Percentiles rank a stretch among this genome's conserved stretches.
Conservation (phyloP, 2,329 filamentous ascomycete species). For the Penicillium griseofulvum region DNA sequence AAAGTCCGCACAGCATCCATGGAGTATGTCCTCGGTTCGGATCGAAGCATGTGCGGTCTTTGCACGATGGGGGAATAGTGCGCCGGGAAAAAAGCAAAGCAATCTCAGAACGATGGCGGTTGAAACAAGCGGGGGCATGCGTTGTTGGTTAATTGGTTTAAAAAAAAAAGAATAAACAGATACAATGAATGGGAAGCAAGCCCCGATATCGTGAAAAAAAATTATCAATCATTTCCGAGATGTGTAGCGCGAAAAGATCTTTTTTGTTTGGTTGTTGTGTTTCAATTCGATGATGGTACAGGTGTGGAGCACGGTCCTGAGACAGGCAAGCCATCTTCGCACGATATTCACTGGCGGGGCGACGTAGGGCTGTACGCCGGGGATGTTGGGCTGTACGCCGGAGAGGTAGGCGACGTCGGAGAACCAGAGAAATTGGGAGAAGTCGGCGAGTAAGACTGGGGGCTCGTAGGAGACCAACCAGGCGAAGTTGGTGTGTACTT, state of each 20-base stretch:
- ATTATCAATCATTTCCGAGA: conserved; percentile 42
- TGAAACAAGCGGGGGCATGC: conserved; percentile 19
- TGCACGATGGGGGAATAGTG: neutral
- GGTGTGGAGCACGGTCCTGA: conserved; percentile 29
- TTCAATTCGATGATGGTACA: conserved; percentile 39
- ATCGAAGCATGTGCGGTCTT: conserved; percentile 13
- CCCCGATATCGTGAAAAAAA: conserved; percentile 33
- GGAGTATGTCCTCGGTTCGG: conserved; percentile 12
- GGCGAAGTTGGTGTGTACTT: conserved; percentile 58
- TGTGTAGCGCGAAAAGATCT: conserved; percentile 37
- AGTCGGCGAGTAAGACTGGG: conserved; percentile 51
- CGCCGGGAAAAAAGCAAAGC: conserved; percentile 21
- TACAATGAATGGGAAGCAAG: conserved; percentile 32
- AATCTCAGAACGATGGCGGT: conserved; percentile 31
- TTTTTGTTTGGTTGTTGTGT: conserved; percentile 33
- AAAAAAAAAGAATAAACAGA: conserved; percentile 26
- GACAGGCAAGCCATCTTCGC: conserved; percentile 19
- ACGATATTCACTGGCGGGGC: conserved; percentile 40
- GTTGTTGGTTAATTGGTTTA: conserved; percentile 3
- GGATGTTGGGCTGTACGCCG: conserved; percentile 46
- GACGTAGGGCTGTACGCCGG: conserved; percentile 46
- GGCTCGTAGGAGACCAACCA: conserved; percentile 49
- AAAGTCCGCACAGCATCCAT: neutral
- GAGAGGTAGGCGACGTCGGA: conserved; percentile 44
- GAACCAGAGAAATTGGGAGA: conserved; percentile 49